Base-by-base conservation (phyloP, 441 rosid species). In the Aleurites moluccanus region DNA sequence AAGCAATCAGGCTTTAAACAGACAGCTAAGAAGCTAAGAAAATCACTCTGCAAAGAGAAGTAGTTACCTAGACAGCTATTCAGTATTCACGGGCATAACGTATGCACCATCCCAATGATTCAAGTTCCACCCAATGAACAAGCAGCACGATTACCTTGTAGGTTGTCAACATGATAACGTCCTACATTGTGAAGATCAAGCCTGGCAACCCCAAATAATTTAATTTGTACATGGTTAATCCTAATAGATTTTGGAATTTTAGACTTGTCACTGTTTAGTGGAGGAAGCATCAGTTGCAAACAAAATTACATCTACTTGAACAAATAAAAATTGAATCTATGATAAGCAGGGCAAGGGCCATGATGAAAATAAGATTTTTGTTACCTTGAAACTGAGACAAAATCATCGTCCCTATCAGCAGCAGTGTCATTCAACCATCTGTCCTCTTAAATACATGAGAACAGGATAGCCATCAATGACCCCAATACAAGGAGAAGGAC, bases 301-400 rank as follows among this genome's bases (percentile, higher is more conserved):
- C 35, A 64, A 42, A 55, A 55, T 30, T 25, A 40, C 28, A 38
- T 40, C 2, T 6, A 21, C 38, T 27, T 5, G 28, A 52, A 23
- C 16, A 3, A 16, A 65, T 30, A 56, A 64, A 44, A 33, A 13
- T 15, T 13, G 38, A 59, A 66, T 59, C 53, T 52, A 25, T 14
- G 52, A 60, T 35, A 69, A 42, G 52, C 38, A 27, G 23, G 44
- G 27, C 9, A 75, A 50, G 52, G 52, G 60, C 63, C 79, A 72
- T 67, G 77, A 72, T 52, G 65, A 66, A 74, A 59, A 78, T 71
- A 69, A 79, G 65, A 83, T 84, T 21, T 78, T 67, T 82, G 88
- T 91, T 89, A 91, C 92, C 96, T 88, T 80, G n/a, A 78, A 69
- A 69, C 33, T 55, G 77, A 81, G 81, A 85, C 73, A 77, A 78